Evolutionary conservation across 2,329 filamentous ascomycete genomes (phyloP).

Genomic region (Aspergillus arachidicola): DNA sequence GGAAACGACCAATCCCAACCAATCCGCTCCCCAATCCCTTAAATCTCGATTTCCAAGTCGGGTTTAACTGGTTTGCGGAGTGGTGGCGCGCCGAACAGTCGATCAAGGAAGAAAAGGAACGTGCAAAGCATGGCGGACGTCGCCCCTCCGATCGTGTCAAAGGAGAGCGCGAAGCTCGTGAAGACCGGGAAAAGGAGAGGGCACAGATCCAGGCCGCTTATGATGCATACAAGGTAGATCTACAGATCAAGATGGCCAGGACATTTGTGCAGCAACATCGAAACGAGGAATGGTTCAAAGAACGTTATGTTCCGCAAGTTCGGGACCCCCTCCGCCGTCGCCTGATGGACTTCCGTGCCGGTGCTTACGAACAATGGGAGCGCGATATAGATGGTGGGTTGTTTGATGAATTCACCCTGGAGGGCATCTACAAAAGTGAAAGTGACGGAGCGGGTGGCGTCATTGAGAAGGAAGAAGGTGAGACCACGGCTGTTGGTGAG

Average conservation of each 20-base stretch:
- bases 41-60: constrained; percentile 66
- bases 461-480: constrained; percentile 92
- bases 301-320: constrained; percentile 86
- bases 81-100: constrained; percentile 68
- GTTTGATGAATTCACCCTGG: constrained; percentile 93
- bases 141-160: constrained; percentile 58
- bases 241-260: constrained; percentile 76
- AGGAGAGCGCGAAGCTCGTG: constrained; percentile 63
- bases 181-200: constrained; percentile 65
- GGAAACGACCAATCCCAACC: constrained; percentile 53
- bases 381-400: constrained; percentile 79
- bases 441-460: constrained; percentile 83
- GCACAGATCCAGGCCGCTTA: constrained; percentile 67
- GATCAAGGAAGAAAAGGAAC: constrained; percentile 66
- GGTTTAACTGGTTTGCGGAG: constrained; percentile 69
- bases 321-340: constrained; percentile 73
- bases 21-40: constrained; percentile 66
- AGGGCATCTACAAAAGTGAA: constrained; percentile 91
- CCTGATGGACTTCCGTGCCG: constrained; percentile 77
- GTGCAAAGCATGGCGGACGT: constrained; percentile 60
- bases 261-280: constrained; percentile 91
- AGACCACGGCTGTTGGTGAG: constrained; percentile 87
- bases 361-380: constrained; percentile 83
- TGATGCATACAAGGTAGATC: constrained; percentile 66
- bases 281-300: constrained; percentile 95